Evolutionary conservation across 2,329 filamentous ascomycete genomes (phyloP), one percentile per base, ranked within the genome.

Genomic region (Seiridium unicorne): DNA sequence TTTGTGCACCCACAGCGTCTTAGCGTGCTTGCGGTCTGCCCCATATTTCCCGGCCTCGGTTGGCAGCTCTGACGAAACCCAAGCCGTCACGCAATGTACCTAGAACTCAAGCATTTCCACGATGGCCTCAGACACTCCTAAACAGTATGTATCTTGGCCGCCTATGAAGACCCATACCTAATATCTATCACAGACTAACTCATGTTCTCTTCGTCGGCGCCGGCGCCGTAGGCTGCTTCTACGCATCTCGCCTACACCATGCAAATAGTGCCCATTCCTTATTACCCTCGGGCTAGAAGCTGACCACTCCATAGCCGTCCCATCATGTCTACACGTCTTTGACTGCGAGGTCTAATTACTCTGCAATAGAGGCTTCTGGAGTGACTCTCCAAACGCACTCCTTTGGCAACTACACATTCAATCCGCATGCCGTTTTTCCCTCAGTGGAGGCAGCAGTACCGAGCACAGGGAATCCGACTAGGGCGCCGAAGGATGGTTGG

Each of bases 331-430:
- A 83, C 60, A 85, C 90, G 55, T 91, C 89, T 4, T 84, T 91
- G 49, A 86, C 91, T 58, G 91, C 89, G 64, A 84, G 90, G 54
- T 91, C 89, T 46, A 92, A 92, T 76, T 92, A 90, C 78, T 73
- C 78, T 32, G 84, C 83, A 40, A 86, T 92, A 51, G 79, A 81
- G 57, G 73, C 77, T 8, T 75, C 81, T 32, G 90, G 89, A 51
- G 89, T 92, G 69, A 75, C 77, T 36, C 76, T 93, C 42, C 80
- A 84, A 55, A 91, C 89, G 4, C 85, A 82, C 55, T 81, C 84
- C 56, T 92, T 89, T 70, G 88, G 89, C 48, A 78, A 87, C 71
- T 90, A 90, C 73, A 81, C 74, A 31, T 92, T 90, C 76, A 75
- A 63, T 44, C 84, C 90, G 3, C 73, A 86, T 58, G 79, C 82